These are phyloP conservation scores for Nigrospora osmanthi DNA, from an alignment of 2,329 filamentous ascomycete species.

Conservation along the genomic window DNA sequence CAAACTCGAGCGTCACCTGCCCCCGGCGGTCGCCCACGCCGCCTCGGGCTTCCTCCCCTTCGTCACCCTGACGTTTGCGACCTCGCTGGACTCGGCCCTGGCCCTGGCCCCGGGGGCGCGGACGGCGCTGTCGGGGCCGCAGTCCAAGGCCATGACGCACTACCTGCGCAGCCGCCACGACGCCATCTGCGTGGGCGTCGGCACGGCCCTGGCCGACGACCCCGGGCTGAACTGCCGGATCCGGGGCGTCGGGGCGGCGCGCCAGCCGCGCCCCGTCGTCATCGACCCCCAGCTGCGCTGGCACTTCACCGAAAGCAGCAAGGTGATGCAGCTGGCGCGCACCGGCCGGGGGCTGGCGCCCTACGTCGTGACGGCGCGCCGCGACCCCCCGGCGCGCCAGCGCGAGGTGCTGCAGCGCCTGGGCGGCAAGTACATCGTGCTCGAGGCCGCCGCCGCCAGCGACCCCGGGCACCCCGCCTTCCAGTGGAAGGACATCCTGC, in stretches of 20 bases:
- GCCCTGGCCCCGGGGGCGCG: conserved; percentile 69
- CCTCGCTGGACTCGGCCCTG: conserved; percentile 77
- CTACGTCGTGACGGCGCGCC: conserved; percentile 54
- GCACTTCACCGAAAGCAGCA: conserved; percentile 50
- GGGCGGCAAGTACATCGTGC: conserved; percentile 44
- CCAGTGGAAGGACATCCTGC: conserved; percentile 58
- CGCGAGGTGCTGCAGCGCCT: conserved; percentile 32
- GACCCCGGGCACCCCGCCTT: conserved; percentile 24
- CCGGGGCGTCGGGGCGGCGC: conserved; percentile 6
- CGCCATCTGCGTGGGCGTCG: conserved; percentile 68
- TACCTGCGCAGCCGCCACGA: conserved; percentile 75
- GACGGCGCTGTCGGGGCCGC: conserved; percentile 73
- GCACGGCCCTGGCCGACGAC: conserved; percentile 1
- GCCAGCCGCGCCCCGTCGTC: conserved; percentile 74
- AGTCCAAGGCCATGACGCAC: conserved; percentile 89
- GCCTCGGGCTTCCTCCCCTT: not conserved
- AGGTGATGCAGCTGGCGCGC: conserved; percentile 59
- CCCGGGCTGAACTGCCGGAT: conserved; percentile 2
- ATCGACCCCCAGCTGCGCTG: conserved; percentile 75
- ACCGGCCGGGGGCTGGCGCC: conserved; percentile 64
- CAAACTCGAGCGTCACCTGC: conserved; percentile 22
- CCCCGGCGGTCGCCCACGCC: conserved; percentile 3
- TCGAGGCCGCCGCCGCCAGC: conserved; percentile 13
- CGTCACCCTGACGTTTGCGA: conserved; percentile 83
- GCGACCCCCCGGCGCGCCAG: conserved; percentile 36